phyloP scores from a whole-genome alignment of 495 filamentous ascomycete species.

The Aspergillus biplanus region DNA sequence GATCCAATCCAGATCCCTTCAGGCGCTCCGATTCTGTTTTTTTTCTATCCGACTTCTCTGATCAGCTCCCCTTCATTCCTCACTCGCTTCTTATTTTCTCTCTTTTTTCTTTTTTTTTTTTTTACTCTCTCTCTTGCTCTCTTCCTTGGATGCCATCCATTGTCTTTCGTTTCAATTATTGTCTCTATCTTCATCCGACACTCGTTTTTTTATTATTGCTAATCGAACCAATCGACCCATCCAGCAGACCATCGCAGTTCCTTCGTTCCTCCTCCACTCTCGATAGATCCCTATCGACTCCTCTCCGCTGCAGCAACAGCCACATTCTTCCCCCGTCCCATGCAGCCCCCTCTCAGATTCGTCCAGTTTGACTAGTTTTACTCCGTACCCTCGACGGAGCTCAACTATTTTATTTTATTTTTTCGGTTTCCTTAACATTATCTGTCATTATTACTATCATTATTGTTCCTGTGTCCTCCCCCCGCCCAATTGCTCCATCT shows the following conservation, averaged over 20 bases:
- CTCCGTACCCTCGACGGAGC: conserved; percentile 14
- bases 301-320: conserved; percentile 31
- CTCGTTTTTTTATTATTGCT: conserved; percentile 12
- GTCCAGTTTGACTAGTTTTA: conserved; percentile 21
- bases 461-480: conserved; percentile 13
- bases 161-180: conserved; percentile 14
- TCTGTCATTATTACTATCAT: conserved; percentile 2
- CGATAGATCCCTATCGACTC: conserved; percentile 17
- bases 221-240: background rate
- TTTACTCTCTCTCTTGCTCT: conserved; percentile 11
- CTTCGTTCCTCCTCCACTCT: conserved; percentile 18
- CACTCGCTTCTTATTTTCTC: background rate
- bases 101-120: conserved; percentile 13
- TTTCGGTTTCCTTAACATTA: background rate
- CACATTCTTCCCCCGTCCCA: conserved; percentile 27
- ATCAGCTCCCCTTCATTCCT: conserved; percentile 10
- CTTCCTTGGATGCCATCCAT: conserved; percentile 18
- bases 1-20: conserved; percentile 39
- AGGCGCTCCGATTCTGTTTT: conserved; percentile 13
- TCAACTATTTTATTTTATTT: conserved; percentile 1
- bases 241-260: conserved; percentile 18
- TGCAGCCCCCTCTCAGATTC: conserved; percentile 18
- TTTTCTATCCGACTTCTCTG: conserved; percentile 17
- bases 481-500: background rate
- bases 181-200: conserved; percentile 11